Base-by-base conservation (phyloP, 805 yeast genomes). In the Cyberlindnera subsufficiens region DNA sequence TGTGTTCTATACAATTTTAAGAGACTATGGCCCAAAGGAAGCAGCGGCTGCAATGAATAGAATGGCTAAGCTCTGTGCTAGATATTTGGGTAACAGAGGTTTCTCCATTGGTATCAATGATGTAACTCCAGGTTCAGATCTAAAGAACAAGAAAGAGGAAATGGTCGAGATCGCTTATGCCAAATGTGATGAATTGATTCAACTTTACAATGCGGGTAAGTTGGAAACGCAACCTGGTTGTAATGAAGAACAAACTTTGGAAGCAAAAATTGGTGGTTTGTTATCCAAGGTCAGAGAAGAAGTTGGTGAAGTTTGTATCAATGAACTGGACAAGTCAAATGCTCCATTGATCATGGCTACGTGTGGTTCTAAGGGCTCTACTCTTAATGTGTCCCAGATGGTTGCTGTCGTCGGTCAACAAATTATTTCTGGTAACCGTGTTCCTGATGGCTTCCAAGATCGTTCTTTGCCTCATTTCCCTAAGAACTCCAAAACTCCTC, bases 351-450 rank as follows among this genome's bases (percentile, higher is more conserved):
- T 93, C 60, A 93, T 93, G 99, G 97, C 99, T 11, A 87, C 96
- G 2, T 93, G 98, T 75, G 99, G 99, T 55, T 91, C 98, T 34
- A 93, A 93, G 65, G 99, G 99, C 66, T 93, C 98, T 32, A 89
- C 96, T 0, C 76, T 95, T 49, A 93, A 93, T 65, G 99, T 93
- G 27, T 93, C 99, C 13, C 99, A 93, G 71, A 93, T 93, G 99
- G 98, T 93, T 75, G 99, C 99, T 0, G 96, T 91, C 61, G 99
- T 93, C 25, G 99, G 99, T 42, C 99, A 93, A 69, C 99, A 93
- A 67, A 93, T 93, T 71, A 93, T 93, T 54, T 82, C 96, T 4
- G 99, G 99, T 66, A 86, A 88, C 62, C 95, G 99, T 77, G 99
- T 93, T 48, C 98, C 99, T 19, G 96, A 93, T 73, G 99, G 99